These are phyloP conservation scores for Dichomitus squalens DNA, from an alignment of 1,284 basidiomycete species.

Conservation along the genomic window DNA sequence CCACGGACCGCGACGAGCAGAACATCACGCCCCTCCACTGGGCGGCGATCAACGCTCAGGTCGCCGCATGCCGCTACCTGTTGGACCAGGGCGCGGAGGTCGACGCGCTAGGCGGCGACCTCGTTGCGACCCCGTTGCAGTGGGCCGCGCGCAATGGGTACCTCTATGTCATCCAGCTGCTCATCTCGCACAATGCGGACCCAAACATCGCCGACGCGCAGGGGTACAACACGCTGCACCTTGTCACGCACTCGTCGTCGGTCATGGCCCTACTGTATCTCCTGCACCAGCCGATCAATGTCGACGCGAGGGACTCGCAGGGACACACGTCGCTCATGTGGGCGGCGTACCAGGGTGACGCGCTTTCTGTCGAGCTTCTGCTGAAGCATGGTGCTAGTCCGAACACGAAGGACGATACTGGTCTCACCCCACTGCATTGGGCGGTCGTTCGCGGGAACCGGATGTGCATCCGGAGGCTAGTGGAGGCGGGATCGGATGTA, in stretches of 20 bases:
- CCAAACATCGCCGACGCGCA: constrained; percentile 91
- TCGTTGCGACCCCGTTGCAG: constrained; percentile 95
- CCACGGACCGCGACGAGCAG: constrained; percentile 84
- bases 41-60: constrained; percentile 94
- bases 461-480: constrained; percentile 80
- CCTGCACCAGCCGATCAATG: constrained; percentile 87
- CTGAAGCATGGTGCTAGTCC: constrained; percentile 87
- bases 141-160: constrained; percentile 98
- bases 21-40: constrained; percentile 96
- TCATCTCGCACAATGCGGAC: constrained; percentile 89
- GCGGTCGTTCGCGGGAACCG: constrained; percentile 96
- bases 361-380: constrained; percentile 90
- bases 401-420: constrained; percentile 76
- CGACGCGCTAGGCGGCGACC: constrained; percentile 92
- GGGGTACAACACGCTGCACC: constrained; percentile 95
- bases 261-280: constrained; percentile 95
- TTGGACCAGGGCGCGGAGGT: constrained; percentile 95
- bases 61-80: constrained; percentile 77
- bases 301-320: constrained; percentile 87
- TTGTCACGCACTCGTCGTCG: constrained; percentile 91
- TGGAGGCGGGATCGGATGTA: constrained; percentile 86
- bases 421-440: constrained; percentile 95
- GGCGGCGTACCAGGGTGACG: constrained; percentile 99
- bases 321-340: constrained; percentile 98
- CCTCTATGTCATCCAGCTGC: constrained; percentile 91